These are phyloP conservation scores for Kluyveromyces nonfermentans DNA, from an alignment of 805 yeast species.

Conservation along the genomic window DNA sequence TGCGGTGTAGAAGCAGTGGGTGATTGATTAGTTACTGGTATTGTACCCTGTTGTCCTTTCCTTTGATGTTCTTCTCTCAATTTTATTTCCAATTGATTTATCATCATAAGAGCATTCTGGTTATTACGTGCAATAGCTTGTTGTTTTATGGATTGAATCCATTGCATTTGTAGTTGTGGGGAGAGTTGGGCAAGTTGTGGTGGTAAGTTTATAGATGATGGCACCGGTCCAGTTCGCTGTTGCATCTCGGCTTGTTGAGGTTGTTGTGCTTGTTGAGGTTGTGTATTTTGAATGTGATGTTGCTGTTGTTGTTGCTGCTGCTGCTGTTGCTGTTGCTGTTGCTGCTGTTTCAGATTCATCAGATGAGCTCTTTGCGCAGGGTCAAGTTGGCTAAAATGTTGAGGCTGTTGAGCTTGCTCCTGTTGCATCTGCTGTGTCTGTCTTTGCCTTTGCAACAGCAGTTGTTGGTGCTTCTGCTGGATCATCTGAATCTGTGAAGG, in stretches of 20 bases:
- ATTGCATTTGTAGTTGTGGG: constrained; percentile 25
- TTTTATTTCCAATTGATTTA: constrained; percentile 25
- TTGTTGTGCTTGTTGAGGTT: constrained; percentile 4
- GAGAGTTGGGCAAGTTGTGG: constrained; percentile 29
- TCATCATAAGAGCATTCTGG: constrained; percentile 22
- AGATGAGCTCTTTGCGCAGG: constrained; percentile 8
- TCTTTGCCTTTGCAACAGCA: constrained; percentile 22
- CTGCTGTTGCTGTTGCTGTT: constrained; percentile 3
- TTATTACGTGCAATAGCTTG: constrained; percentile 27
- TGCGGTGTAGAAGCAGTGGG: constrained; percentile 11
- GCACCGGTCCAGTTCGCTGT: constrained; percentile 2
- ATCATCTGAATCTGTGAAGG: constrained; percentile 27
- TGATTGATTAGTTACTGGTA: constrained; percentile 7
- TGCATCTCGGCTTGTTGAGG: constrained; percentile 6
- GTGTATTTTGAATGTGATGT: constrained; percentile 6
- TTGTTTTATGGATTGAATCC: constrained; percentile 23
- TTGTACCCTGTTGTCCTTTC: constrained; percentile 6
- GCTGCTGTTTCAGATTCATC: constrained; percentile 7
- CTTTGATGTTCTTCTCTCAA: constrained; percentile 14
- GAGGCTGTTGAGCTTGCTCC: neutral
- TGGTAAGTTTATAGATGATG: constrained; percentile 20
- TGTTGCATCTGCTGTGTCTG: constrained; percentile 18
- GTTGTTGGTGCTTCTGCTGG: constrained; percentile 29
- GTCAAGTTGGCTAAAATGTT: constrained; percentile 1
- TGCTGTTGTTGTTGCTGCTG: constrained; percentile 9